phyloP scores from a whole-genome alignment of 805 yeast species.

The Candida takata region DNA sequence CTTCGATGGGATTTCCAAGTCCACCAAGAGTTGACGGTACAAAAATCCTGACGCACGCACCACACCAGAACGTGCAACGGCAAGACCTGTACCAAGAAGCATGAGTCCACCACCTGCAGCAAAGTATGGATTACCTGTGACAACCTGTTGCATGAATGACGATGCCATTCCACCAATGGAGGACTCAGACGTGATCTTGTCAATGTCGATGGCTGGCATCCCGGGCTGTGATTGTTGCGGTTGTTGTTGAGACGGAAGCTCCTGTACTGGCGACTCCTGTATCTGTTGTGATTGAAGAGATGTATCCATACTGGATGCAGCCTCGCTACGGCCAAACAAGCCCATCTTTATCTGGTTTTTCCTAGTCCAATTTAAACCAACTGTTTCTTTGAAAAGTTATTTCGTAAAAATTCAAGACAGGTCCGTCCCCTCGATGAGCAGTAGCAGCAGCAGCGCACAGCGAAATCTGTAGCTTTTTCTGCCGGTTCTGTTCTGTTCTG shows the following conservation, averaged over 20 bases:
- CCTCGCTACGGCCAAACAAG: not conserved
- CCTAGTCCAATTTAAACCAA: too few species aligned
- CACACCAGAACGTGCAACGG: constrained; percentile 65
- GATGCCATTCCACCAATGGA: constrained; percentile 27
- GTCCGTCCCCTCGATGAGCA: too few species aligned
- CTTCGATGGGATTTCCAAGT: constrained; percentile 85
- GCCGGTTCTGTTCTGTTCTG: too few species aligned
- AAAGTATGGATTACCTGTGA: constrained; percentile 82
- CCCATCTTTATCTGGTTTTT: too few species aligned
- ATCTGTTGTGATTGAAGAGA: too few species aligned
- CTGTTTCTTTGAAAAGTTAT: too few species aligned
- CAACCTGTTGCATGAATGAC: constrained; percentile 42
- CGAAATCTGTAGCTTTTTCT: too few species aligned
- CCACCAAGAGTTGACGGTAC: constrained; percentile 81
- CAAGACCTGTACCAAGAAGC: constrained; percentile 88
- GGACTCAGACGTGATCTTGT: constrained; percentile 15
- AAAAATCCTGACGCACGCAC: constrained; percentile 56
- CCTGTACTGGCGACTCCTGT: not conserved
- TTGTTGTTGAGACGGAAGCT: constrained; percentile 1
- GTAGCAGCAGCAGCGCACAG: too few species aligned
- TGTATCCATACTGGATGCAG: too few species aligned
- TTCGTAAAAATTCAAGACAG: too few species aligned
- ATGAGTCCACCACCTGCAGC: constrained; percentile 98
- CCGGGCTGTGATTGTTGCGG: constrained; percentile 5
- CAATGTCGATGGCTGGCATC: constrained; percentile 20